Conservation (phyloP, 2,329 filamentous ascomycete species). For the Fusarium avenaceum region DNA sequence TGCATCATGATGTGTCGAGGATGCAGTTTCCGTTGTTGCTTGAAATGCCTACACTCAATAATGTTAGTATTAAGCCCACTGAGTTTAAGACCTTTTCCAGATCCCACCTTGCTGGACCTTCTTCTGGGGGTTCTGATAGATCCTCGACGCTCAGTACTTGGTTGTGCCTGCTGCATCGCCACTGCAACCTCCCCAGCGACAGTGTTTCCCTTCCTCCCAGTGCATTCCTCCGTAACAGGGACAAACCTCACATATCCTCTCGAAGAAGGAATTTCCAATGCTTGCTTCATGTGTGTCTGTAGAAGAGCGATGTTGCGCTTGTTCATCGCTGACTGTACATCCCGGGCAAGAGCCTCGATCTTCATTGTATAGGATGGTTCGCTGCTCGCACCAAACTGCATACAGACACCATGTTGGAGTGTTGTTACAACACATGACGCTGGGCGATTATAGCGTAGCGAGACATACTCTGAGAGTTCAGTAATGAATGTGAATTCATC, state of each 20-base stretch:
- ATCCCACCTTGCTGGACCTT: constrained; percentile 39
- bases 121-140: constrained; percentile 25
- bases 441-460: constrained; percentile 80
- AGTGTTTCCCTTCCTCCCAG: constrained; percentile 79
- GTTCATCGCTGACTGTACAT: constrained; percentile 81
- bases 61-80: constrained; percentile 3
- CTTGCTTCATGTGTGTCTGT: constrained; percentile 79
- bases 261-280: constrained; percentile 73
- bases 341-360: constrained; percentile 76
- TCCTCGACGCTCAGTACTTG: constrained; percentile 11
- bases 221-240: constrained; percentile 76
- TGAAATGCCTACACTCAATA: constrained; percentile 18
- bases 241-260: constrained; percentile 82
- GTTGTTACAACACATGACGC: constrained; percentile 80
- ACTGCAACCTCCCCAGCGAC: constrained; percentile 71
- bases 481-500: constrained; percentile 82
- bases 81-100: too few species aligned
- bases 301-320: constrained; percentile 84
- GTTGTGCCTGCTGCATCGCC: constrained; percentile 12
- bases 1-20: neutral
- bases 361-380: constrained; percentile 85
- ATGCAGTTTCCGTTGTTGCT: neutral
- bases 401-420: constrained; percentile 79
- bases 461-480: constrained; percentile 79
- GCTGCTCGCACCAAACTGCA: constrained; percentile 80